phyloP scores from a whole-genome alignment of 306 rosid genomes.

The Coriaria nepalensis region DNA sequence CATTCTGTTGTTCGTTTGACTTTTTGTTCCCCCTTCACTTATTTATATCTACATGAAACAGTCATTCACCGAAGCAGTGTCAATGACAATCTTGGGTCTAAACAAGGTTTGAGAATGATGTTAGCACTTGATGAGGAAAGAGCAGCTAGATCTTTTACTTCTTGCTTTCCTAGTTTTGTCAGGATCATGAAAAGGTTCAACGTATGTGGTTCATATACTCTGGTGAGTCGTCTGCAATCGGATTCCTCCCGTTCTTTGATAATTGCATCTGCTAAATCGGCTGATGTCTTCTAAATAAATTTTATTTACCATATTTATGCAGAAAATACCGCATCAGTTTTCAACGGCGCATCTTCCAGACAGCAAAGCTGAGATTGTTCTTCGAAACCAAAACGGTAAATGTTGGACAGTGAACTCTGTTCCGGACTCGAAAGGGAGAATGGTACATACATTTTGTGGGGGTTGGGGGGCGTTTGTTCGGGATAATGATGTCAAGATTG shows the following conservation, averaged over 20 bases:
- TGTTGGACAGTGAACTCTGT: constrained; percentile 83
- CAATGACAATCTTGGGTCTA: constrained; percentile 45
- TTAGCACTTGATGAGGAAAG: constrained; percentile 65
- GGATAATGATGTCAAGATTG: constrained; percentile 55
- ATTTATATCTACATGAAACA: constrained; percentile 28
- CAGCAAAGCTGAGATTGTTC: constrained; percentile 60
- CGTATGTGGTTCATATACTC: constrained; percentile 74
- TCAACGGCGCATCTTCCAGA: constrained; percentile 68
- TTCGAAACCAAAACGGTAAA: constrained; percentile 55
- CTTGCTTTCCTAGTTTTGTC: constrained; percentile 71
- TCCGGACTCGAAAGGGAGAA: constrained; percentile 74
- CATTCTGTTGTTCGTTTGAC: neutral
- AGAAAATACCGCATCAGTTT: constrained; percentile 84
- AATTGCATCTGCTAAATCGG: too few relatives aligned
- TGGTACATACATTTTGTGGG: constrained; percentile 78
- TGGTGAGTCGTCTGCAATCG: constrained; percentile 42
- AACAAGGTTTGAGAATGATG: constrained; percentile 60
- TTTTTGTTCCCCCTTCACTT: neutral
- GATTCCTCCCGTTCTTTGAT: neutral
- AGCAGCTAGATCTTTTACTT: constrained; percentile 60
- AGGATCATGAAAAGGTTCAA: constrained; percentile 90
- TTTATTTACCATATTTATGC: constrained; percentile 20
- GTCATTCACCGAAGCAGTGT: constrained; percentile 38
- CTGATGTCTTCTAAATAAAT: neutral
- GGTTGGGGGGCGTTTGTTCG: constrained; percentile 97